phyloP scores from a whole-genome alignment of 2,329 filamentous ascomycete species.

The Cryoendolithus antarcticus region DNA sequence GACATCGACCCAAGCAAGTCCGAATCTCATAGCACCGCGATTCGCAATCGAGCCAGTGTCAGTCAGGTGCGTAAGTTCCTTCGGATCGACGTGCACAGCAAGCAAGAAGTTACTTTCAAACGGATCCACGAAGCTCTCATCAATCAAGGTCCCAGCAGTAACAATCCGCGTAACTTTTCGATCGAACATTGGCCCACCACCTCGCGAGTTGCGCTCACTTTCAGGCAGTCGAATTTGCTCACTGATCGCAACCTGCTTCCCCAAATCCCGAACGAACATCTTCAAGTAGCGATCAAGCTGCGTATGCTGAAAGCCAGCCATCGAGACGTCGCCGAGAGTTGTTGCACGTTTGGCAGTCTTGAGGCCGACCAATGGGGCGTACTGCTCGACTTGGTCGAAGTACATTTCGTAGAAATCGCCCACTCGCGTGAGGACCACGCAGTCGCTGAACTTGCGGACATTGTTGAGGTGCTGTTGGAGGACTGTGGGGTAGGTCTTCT shows the following conservation, averaged over 20 bases:
- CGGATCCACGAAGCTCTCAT: constrained; percentile 94
- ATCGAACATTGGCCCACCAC: constrained; percentile 71
- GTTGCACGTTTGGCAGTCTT: constrained; percentile 76
- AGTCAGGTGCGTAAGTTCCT: constrained; percentile 3
- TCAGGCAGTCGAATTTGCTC: constrained; percentile 61
- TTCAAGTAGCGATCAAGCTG: constrained; percentile 91
- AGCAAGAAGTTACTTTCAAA: constrained; percentile 89
- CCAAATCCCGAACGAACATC: constrained; percentile 78
- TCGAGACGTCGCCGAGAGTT: constrained; percentile 65
- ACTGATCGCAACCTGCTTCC: constrained; percentile 82
- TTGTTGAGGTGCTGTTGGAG: constrained; percentile 76
- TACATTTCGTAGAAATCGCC: constrained; percentile 97
- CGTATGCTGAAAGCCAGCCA: constrained; percentile 92
- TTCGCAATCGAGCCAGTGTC: constrained; percentile 8
- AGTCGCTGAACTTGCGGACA: constrained; percentile 82
- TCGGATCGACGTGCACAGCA: constrained; percentile 51
- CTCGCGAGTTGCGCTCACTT: constrained; percentile 53
- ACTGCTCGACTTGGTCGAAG: constrained; percentile 87
- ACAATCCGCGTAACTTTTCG: constrained; percentile 76
- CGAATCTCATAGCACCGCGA: constrained; percentile 35
- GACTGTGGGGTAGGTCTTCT: constrained; percentile 65
- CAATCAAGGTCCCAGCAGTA: constrained; percentile 88
- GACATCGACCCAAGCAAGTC: constrained; percentile 85
- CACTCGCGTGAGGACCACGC: constrained; percentile 80
- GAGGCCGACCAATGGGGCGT: constrained; percentile 72